Conservation (phyloP, 2,329 filamentous ascomycete genomes). For the Lanzia echinophila region DNA sequence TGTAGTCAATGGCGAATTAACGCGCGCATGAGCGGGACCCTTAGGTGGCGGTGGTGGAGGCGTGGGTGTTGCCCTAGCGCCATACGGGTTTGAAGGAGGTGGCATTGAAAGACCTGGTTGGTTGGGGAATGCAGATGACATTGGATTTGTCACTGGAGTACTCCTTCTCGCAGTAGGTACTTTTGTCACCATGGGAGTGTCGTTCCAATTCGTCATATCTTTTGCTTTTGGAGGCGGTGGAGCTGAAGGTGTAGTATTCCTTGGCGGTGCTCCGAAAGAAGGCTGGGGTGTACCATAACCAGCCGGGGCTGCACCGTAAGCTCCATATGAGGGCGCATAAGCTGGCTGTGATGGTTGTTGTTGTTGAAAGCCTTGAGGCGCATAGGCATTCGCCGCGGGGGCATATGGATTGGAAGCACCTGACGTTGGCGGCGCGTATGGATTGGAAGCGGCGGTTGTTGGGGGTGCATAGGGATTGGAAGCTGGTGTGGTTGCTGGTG, state of each 20-base stretch:
- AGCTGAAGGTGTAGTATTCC: constrained; percentile 60
- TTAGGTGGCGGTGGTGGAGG: constrained; percentile 82
- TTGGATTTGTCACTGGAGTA: constrained; percentile 54
- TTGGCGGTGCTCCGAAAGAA: constrained; percentile 48
- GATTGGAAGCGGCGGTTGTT: constrained; percentile 34
- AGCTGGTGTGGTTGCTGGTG: constrained; percentile 27
- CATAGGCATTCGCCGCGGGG: constrained; percentile 32
- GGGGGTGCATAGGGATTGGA: constrained; percentile 43
- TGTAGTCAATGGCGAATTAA: constrained; percentile 62
- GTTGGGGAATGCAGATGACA: constrained; percentile 69
- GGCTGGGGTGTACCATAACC: constrained; percentile 30
- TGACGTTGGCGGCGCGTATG: constrained; percentile 40
- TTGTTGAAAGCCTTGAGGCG: constrained; percentile 34
- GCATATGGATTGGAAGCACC: constrained; percentile 44
- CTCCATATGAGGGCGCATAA: constrained; percentile 28
- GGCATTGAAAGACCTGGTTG: constrained; percentile 49
- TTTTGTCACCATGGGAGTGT: constrained; percentile 81
- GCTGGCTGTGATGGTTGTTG: constrained; percentile 31
- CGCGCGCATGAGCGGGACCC: constrained; percentile 60
- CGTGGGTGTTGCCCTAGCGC: constrained; percentile 55
- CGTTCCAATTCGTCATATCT: constrained; percentile 84
- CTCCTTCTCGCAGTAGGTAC: constrained; percentile 60
- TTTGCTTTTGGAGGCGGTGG: constrained; percentile 63
- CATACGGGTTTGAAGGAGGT: constrained; percentile 54
- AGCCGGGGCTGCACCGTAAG: constrained; percentile 25